Percentiles rank a stretch among this genome's conserved stretches.
These are phyloP conservation scores for Auriscalpium vulgare DNA, from an alignment of 768 basidiomycete species.

Conservation along the genomic window DNA sequence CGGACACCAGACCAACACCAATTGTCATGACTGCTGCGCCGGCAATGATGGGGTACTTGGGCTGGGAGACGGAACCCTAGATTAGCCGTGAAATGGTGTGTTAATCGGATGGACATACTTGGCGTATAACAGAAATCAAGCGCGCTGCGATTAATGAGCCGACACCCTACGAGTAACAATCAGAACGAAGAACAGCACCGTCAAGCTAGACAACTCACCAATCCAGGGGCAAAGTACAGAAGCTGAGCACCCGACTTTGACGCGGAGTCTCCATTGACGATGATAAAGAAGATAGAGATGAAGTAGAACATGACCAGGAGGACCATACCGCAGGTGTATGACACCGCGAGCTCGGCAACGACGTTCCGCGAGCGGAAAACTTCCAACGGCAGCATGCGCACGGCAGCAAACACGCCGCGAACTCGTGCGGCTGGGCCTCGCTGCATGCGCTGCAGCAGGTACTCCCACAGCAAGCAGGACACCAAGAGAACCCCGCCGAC, in stretches of 20 bases:
- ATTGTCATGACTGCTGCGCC: slow-evolving; percentile 31
- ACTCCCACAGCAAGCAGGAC: slow-evolving; percentile 36
- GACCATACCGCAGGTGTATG: slow-evolving; percentile 38
- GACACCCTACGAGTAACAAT: slow-evolving; percentile 23
- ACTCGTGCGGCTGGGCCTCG: neutral
- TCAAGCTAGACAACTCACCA: slow-evolving; percentile 22
- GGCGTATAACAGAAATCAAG: slow-evolving; percentile 27
- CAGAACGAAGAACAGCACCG: neutral
- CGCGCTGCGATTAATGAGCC: slow-evolving; percentile 29
- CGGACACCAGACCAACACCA: slow-evolving; percentile 35
- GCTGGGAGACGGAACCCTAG: slow-evolving; percentile 15
- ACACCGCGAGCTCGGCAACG: slow-evolving; percentile 28
- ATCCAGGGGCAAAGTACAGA: slow-evolving; percentile 45
- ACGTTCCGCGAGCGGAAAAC: slow-evolving; percentile 37
- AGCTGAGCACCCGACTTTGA: slow-evolving; percentile 37
- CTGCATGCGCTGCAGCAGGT: slow-evolving; percentile 26
- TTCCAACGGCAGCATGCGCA: slow-evolving; percentile 40
- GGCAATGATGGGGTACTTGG: slow-evolving; percentile 32
- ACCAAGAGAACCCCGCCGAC: slow-evolving; percentile 36
- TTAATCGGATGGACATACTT: slow-evolving; percentile 20
- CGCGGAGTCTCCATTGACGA: slow-evolving; percentile 35
- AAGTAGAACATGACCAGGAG: slow-evolving; percentile 49
- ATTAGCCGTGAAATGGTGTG: neutral
- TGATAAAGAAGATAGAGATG: slow-evolving; percentile 41
- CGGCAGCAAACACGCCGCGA: slow-evolving; percentile 17